Conservation (phyloP, 2,329 filamentous ascomycete species). For the Ceratocystis albifundus region DNA sequence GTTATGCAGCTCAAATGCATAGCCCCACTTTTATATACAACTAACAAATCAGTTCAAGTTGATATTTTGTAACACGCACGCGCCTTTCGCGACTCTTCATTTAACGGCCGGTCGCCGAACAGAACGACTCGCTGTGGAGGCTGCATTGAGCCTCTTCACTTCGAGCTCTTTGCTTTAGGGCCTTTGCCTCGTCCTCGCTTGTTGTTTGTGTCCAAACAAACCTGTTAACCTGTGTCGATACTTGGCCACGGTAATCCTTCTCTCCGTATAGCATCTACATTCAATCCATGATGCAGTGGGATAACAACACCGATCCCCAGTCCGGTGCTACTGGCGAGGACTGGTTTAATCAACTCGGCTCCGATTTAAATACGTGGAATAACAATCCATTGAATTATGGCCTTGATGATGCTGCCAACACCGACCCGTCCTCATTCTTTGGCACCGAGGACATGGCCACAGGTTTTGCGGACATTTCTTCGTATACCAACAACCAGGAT, state of each 20-base stretch:
- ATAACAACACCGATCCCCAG: neutral
- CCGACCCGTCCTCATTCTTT: neutral
- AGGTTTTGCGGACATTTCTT: neutral
- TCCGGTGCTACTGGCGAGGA: constrained; percentile 3
- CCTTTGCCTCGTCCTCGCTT: neutral
- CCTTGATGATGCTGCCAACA: neutral
- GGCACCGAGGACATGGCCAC: neutral
- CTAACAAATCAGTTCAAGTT: neutral
- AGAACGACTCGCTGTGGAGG: too few species aligned
- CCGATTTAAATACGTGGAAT: constrained; percentile 7
- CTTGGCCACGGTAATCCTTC: neutral
- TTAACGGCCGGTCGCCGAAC: too few species aligned
- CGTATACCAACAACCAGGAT: neutral
- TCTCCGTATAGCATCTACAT: neutral
- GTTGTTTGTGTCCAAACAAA: too few species aligned
- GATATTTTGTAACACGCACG: neutral
- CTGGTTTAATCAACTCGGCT: constrained; percentile 11
- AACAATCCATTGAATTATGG: constrained; percentile 5
- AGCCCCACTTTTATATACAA: constrained; percentile 2
- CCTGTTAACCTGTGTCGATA: too few species aligned
- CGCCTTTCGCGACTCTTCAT: neutral
- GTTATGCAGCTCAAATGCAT: too few species aligned
- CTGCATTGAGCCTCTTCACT: neutral
- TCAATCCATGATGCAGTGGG: constrained; percentile 12
- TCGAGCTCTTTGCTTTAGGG: neutral